These are phyloP conservation scores for Phycomyces blakesleeanus DNA, from an alignment of 192 early-diverging fungal species.

Conservation along the genomic window DNA sequence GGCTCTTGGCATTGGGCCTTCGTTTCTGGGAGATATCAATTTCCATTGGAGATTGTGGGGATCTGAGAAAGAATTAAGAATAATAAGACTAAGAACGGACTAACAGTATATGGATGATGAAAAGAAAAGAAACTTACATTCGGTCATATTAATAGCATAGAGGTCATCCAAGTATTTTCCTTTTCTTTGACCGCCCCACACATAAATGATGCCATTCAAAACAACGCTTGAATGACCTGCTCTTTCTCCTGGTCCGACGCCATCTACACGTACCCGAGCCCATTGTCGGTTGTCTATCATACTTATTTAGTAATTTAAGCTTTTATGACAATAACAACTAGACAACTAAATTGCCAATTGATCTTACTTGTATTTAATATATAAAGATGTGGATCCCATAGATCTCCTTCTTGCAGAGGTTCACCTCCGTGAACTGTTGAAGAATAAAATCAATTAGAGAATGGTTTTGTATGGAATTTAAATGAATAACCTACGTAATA, in stretches of 20 bases:
- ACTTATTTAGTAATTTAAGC: too few relatives aligned
- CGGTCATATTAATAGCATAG: constrained; percentile 43
- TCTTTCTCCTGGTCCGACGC: constrained; percentile 35
- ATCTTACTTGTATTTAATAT: constrained; percentile 39
- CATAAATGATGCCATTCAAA: constrained; percentile 44
- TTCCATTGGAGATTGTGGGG: constrained; percentile 24
- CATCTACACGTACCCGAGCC: constrained; percentile 41
- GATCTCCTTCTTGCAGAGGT: constrained; percentile 27
- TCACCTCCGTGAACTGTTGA: constrained; percentile 39
- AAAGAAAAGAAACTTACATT: constrained; percentile 32
- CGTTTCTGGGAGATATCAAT: constrained; percentile 17
- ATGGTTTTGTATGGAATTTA: too few relatives aligned
- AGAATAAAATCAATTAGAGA: neutral
- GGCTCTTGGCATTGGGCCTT: constrained; percentile 26
- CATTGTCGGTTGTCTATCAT: constrained; percentile 41
- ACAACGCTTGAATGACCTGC: constrained; percentile 47
- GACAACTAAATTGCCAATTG: too few relatives aligned
- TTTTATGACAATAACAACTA: too few relatives aligned
- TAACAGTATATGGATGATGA: neutral
- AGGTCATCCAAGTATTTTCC: constrained; percentile 48
- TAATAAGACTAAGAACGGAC: neutral
- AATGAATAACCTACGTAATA: constrained; percentile 42
- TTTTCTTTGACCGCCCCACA: constrained; percentile 44
- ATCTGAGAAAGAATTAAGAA: constrained; percentile 4
- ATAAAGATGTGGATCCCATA: constrained; percentile 34